Conservation (phyloP, 2,329 filamentous ascomycete genomes). For the Xylariaceae sp. region DNA sequence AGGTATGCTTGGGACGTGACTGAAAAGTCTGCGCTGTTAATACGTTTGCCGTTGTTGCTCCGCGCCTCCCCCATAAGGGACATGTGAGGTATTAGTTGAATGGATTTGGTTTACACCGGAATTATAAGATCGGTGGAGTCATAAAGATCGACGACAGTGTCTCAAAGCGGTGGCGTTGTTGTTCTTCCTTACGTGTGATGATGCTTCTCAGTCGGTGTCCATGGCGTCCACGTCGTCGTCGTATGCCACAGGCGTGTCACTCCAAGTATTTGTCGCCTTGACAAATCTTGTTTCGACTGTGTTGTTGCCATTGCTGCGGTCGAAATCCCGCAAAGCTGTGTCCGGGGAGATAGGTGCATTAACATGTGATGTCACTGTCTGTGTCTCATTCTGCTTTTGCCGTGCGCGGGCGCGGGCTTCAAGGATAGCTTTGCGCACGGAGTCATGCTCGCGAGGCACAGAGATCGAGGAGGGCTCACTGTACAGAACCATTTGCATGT, state of each 20-base stretch:
- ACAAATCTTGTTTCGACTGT: background rate
- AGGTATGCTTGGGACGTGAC: too few relatives aligned
- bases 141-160: background rate
- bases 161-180: background rate
- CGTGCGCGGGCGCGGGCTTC: conserved; percentile 68
- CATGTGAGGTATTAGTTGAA: conserved; percentile 1
- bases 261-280: conserved; percentile 1
- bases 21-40: background rate
- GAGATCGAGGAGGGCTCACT: conserved; percentile 57
- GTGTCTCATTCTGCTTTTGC: conserved; percentile 48
- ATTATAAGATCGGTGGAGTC: background rate
- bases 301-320: background rate
- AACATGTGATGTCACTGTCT: conserved; percentile 7
- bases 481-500: conserved; percentile 77
- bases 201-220: conserved; percentile 49
- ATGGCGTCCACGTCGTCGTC: conserved; percentile 60
- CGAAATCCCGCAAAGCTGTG: background rate
- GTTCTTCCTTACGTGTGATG: background rate
- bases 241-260: conserved; percentile 16
- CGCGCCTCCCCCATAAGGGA: conserved; percentile 1
- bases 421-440: conserved; percentile 75
- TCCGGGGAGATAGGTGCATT: background rate
- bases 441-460: conserved; percentile 68
- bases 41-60: conserved; percentile 2
- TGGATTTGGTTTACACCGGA: conserved; percentile 11